These are phyloP conservation scores for Cyberlindnera saturnus DNA, from an alignment of 805 yeast species.

Conservation along the genomic window DNA sequence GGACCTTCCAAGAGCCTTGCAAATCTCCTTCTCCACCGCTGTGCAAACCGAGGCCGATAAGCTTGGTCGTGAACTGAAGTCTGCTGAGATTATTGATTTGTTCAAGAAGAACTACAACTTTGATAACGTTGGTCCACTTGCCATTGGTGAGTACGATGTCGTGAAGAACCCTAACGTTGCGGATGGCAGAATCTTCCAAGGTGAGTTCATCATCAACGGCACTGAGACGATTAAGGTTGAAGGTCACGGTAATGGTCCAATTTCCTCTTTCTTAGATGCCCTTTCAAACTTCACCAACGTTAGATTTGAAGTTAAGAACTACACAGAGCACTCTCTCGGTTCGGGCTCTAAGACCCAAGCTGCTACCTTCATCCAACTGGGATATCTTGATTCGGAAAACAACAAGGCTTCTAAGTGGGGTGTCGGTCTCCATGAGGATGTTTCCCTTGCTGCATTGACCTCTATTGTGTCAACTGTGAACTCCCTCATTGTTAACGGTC, in stretches of 20 bases:
- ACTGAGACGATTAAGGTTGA: slow-evolving; percentile 30
- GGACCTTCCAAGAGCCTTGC: slow-evolving; percentile 68
- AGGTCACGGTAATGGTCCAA: slow-evolving; percentile 76
- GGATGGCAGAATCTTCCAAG: slow-evolving; percentile 37
- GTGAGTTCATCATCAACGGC: slow-evolving; percentile 30
- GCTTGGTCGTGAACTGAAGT: slow-evolving; percentile 62
- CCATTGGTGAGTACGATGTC: slow-evolving; percentile 37
- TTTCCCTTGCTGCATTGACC: slow-evolving; percentile 75
- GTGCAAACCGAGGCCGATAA: slow-evolving; percentile 63
- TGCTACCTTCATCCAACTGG: slow-evolving; percentile 62
- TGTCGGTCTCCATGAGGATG: slow-evolving; percentile 88
- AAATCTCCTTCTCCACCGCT: slow-evolving; percentile 57
- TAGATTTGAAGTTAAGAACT: slow-evolving; percentile 56
- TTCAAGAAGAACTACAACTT: slow-evolving; percentile 53
- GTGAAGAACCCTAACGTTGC: slow-evolving; percentile 28
- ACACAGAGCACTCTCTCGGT: slow-evolving; percentile 70
- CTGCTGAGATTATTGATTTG: slow-evolving; percentile 55
- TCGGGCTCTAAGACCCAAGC: slow-evolving; percentile 67
- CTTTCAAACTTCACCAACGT: slow-evolving; percentile 45
- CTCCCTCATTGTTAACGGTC: slow-evolving; percentile 22
- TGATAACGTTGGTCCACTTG: slow-evolving; percentile 30
- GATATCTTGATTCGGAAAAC: slow-evolving; percentile 39
- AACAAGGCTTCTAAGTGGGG: slow-evolving; percentile 63
- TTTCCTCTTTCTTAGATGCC: slow-evolving; percentile 67
- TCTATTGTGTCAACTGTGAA: slow-evolving; percentile 64